Conservation (phyloP, 2,329 filamentous ascomycete genomes). For the Neofusicoccum cordaticola region DNA sequence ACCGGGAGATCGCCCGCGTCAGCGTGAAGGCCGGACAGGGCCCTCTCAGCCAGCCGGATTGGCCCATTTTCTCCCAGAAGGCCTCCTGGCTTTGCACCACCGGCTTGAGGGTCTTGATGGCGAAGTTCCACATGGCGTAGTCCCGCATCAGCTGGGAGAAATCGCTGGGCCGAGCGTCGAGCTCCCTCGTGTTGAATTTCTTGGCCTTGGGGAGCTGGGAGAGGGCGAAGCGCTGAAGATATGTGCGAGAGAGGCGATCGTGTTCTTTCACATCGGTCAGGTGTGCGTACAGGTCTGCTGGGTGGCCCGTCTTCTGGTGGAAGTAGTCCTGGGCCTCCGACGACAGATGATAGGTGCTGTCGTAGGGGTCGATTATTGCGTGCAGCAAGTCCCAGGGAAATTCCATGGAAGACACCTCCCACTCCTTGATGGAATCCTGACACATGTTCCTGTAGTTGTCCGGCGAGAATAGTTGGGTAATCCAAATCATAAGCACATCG, state of each 20-base stretch:
- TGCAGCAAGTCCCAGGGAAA: conserved; percentile 12
- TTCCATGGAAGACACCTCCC: conserved; percentile 7
- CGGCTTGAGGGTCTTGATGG: conserved; percentile 24
- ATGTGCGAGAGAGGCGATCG: conserved; percentile 11
- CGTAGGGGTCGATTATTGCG: not conserved
- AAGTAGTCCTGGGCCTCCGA: conserved; percentile 4
- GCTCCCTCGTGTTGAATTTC: conserved; percentile 1
- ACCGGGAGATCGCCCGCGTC: conserved; percentile 36
- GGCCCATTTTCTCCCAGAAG: conserved; percentile 44
- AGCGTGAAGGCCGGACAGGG: conserved; percentile 37
- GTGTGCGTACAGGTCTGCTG: not conserved
- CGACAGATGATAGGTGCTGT: not conserved
- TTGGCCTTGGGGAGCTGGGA: conserved; percentile 2
- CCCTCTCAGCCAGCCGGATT: conserved; percentile 40
- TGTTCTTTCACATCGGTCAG: not conserved
- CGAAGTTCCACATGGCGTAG: conserved; percentile 3
- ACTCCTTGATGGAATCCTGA: conserved; percentile 8
- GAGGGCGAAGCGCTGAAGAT: conserved; percentile 4
- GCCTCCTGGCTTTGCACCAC: conserved; percentile 38
- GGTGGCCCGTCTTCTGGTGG: conserved; percentile 7
- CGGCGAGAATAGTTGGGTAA: conserved; percentile 10
- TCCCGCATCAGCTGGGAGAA: conserved; percentile 10
- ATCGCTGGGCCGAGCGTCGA: conserved; percentile 9
- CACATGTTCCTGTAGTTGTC: conserved; percentile 10
- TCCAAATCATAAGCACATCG: conserved; percentile 19